Conservation (phyloP, 495 filamentous ascomycete species). For the Darksidea phi region DNA sequence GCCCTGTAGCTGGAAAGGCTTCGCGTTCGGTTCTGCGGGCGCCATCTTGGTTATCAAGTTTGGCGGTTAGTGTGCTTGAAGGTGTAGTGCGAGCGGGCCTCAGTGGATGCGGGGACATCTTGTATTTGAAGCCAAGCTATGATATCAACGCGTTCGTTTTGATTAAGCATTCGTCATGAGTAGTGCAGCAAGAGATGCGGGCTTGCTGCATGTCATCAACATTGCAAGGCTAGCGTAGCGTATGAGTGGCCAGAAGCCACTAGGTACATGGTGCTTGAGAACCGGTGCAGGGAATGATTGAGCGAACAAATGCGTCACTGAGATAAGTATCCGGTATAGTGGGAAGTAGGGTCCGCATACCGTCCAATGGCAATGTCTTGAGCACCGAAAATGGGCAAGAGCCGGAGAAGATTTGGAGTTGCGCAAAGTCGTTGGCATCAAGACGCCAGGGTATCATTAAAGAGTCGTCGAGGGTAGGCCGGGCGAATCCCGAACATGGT, state of each 20-base stretch:
- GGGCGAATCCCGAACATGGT: no score
- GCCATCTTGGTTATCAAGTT: constrained; percentile 14
- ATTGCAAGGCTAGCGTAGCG: background rate
- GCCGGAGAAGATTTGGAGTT: background rate
- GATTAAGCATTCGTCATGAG: background rate
- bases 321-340: background rate
- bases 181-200: background rate
- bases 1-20: constrained; percentile 13
- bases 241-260: background rate
- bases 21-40: constrained; percentile 23
- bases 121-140: background rate
- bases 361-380: background rate
- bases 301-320: background rate
- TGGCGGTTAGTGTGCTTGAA: background rate
- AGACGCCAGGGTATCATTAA: no score
- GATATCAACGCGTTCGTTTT: background rate
- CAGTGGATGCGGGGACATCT: background rate
- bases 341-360: background rate
- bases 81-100: background rate
- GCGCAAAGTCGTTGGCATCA: no score
- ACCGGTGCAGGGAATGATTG: no score
- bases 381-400: background rate
- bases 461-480: no score
- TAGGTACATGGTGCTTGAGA: no score
- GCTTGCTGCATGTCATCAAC: background rate